Evolutionary conservation across 768 basidiomycete species (phyloP), one percentile per base, ranked within the genome.

Genomic region (Russula abietina): DNA sequence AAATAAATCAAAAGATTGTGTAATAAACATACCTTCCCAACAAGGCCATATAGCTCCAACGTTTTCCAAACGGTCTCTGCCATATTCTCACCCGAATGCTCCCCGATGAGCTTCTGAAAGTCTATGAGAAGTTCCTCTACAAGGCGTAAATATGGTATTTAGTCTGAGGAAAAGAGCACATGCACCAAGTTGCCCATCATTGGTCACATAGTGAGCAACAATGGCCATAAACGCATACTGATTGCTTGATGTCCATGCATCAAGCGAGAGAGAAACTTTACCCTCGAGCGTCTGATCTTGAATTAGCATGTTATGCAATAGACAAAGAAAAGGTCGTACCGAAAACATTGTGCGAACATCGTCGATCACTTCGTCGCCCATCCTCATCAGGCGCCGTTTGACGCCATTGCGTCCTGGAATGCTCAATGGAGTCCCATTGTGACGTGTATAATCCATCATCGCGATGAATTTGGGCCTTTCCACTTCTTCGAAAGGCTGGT

Each of bases 221-320:
- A 59, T 59, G 1, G 57, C 57, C 49, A 59, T 2, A 39, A 59
- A 59, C 0, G 28, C 12, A 6, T 41, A 12, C 4, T 41, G 17
- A 5, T 59, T 59, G 49, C 49, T 59, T 33, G 57, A 59, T 22
- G 57, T 41, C 57, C 57, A 59, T 19, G 49, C 14, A 0, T 59
- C n/a, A 0, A 51, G 19, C 0, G 49, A 50, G 1, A 58, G 3
- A 17, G 2, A 10, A 5, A 57, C 24, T 16, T 57, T 57, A 5
- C 12, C 26, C 14, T 28, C 16, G 0, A 49, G 16, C 0, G 11
- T 49, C 48, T 49, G 14, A 6, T 17, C 12, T 2, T 14, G 26
- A 26, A 28, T 49, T 49, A 49, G 7, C 17, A 28, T 8, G 7
- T 17, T 17, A 28, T 5, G 2, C 14, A 28, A 48, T 12, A 12